Evolutionary conservation across 2,329 filamentous ascomycete genomes (phyloP), one percentile per base, ranked within the genome.

Genomic region (Zarea fungicola): DNA sequence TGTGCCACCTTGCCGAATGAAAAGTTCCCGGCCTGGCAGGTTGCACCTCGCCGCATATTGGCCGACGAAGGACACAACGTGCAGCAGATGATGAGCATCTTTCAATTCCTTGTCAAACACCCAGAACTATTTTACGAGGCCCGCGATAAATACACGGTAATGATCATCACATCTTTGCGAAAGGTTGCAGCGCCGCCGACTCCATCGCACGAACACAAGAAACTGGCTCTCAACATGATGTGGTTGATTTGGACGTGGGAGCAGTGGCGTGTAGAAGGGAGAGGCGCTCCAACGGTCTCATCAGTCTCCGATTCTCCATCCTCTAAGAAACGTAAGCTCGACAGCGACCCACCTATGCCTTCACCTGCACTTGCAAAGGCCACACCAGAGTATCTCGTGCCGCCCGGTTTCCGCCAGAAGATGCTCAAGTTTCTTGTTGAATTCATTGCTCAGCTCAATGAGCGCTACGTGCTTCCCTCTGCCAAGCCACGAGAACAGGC

Each of bases 71-170:
- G 89, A 22, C 89, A 93, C 54, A 99, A 99, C 59, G 78, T 92
- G 40, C 91, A 95, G 66, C 93, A 97, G 68, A 86, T 97, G 71
- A 96, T 90, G 46, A 93, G 87, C 70, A 97, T 99, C 58, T 97
- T 96, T 73, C 87, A 96, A 60, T 99, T 99, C 69, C 75, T 99
- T 28, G 92, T 96, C 29, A 83, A 88, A 49, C 92, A 99, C 63
- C 87, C 91, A 0, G 85, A 93, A 60, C 73, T 99, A 5, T 99
- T 99, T 70, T 99, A 95, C 58, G 92, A 97, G 55, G 90, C 89
- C 1, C 79, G 93, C 48, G 93, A 99, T 56, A 91, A 92, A 61
- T 95, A 97, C 56, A 83, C 90, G 5, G 81, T 87, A 49, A 80
- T 93, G 55, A 95, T 99, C 63, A 91, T 99, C 49, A 85, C 84